These are phyloP conservation scores for Triticum dicoccoides DNA, from an alignment of 176 grass and related monocot species.

Conservation along the genomic window DNA sequence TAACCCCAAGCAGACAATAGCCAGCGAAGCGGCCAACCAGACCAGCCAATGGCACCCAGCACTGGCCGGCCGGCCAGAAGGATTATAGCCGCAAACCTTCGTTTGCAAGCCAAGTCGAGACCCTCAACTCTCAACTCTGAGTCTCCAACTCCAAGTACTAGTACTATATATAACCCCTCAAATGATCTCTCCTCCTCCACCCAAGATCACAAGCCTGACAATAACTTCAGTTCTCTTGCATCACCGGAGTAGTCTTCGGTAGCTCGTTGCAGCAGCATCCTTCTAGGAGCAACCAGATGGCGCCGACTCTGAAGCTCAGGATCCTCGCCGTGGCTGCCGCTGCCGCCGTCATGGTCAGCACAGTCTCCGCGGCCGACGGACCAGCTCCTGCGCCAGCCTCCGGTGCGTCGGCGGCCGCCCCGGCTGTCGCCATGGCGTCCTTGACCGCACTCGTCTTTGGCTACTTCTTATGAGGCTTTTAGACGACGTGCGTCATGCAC, in stretches of 20 bases:
- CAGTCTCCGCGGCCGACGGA: constrained; percentile 5
- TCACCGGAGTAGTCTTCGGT: neutral
- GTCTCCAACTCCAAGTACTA: neutral
- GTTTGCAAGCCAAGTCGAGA: constrained; percentile 1
- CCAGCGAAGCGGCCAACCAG: constrained; percentile 20
- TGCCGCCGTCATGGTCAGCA: neutral
- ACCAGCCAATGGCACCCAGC: neutral
- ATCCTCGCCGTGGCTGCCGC: constrained; percentile 13
- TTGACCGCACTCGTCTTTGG: constrained; percentile 32
- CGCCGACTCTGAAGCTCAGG: constrained; percentile 31
- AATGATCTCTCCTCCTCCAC: neutral
- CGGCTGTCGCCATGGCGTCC: constrained; percentile 33
- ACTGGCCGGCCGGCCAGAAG: constrained; percentile 1
- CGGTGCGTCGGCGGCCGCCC: constrained; percentile 14
- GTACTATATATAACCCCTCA: neutral
- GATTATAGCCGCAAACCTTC: constrained; percentile 35
- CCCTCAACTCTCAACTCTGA: neutral
- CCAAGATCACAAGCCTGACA: neutral
- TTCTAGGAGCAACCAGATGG: constrained; percentile 12
- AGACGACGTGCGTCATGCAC: neutral
- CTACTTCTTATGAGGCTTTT: constrained; percentile 28
- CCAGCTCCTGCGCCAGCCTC: constrained; percentile 38
- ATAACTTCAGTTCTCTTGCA: neutral
- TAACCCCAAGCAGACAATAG: neutral
- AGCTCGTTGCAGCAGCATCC: neutral